Base-by-base conservation (phyloP, 2,329 filamentous ascomycete genomes). In the Teratosphaeria gauchensis region DNA sequence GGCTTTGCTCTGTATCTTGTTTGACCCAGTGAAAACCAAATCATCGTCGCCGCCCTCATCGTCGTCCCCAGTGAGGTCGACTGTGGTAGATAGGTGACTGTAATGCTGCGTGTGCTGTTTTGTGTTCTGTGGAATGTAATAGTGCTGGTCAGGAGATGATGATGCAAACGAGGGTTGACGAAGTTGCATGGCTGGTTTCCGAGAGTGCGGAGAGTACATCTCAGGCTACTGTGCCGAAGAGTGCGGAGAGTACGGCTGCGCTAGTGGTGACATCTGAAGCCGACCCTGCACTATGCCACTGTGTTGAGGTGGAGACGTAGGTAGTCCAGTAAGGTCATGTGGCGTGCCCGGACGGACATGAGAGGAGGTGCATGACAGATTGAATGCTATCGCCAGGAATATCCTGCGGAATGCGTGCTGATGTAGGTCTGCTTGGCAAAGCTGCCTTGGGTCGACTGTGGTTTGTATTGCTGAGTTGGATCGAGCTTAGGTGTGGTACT, bases 51-150 rank as follows among this genome's bases (percentile, higher is more conserved):
- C 62, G 33, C 64, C 62, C 31, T 65, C 61, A 9, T 61, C 62
- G 46, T 68, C 65, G 78, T 80, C 77, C 59, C 76, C 77, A 16
- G 83, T 85, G 58, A 87, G 72, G 65, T 87, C 69, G 28, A 72
- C 71, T 56, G 67, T 35, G 19, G 54, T 54, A 56, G 65, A 32
- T 4, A 64, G 54, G 51, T 48, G 42, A 48, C 21, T 12, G 3
- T 21, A 11, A 9, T 19, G 42, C 6, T 48, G 35, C 35, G n/a
- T 42, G 11, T 42, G 4, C 35, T 42, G 35, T 11, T 5, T 16
- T 11, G 14, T 21, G 42, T 21, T 35, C 6, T 35, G 33, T 14
- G 33, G 9, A 14, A 35, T 35, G 33, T 35, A 8, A 21, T 48
- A 19, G 42, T 19, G 42, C 42, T 48, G 42, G 9, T 21, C 16